Evolutionary conservation across 306 rosid genomes (phyloP), one percentile per base, ranked within the genome.

Genomic region (Ochetophila trinervis): DNA sequence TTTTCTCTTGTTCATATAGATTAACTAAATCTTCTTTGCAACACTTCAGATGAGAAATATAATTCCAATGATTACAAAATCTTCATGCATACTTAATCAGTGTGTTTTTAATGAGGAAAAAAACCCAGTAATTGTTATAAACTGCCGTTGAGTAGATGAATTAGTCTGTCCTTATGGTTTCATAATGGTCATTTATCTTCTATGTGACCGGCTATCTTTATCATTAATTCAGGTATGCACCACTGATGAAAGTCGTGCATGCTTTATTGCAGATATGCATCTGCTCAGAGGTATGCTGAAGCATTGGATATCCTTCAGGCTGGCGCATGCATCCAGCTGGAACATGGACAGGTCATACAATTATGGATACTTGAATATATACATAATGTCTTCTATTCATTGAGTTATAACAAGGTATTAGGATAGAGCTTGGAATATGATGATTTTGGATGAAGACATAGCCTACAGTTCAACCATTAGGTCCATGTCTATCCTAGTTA

Each of bases 271-370:
- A 90, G 99, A 80, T 94, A 94, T 69, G 80, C 78, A 17, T 63
- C 89, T 69, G 90, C 87, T 57, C 75, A 90, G 76, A 88, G 90
- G 84, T 80, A 63, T 75, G 50, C 85, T 23, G 99, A 94, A 69
- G 97, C 96, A 53, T 75, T 88, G 82, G 97, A 88, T 80, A 73
- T 94, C 68, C 84, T 90, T 67, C 86, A 90, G 62, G 83, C 96
- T 0, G 99, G 99, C 62, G 90, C 96, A 40, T 86, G 96, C 90
- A 63, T 78, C 63, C 99, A 94, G 50, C 61, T 94, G 80, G 74
- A 84, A 62, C 79, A 76, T 49, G 88, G 73, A 57, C 99, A 94
- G 99, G 99, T 94, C 65, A 49, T 67, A 64, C 63, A 19, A 37
- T 50, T 50, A 18, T 19, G 21, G 6, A 4, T 3, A 7, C 9